Conservation (phyloP, 805 yeast species). For the Kuraishia hungarica region DNA sequence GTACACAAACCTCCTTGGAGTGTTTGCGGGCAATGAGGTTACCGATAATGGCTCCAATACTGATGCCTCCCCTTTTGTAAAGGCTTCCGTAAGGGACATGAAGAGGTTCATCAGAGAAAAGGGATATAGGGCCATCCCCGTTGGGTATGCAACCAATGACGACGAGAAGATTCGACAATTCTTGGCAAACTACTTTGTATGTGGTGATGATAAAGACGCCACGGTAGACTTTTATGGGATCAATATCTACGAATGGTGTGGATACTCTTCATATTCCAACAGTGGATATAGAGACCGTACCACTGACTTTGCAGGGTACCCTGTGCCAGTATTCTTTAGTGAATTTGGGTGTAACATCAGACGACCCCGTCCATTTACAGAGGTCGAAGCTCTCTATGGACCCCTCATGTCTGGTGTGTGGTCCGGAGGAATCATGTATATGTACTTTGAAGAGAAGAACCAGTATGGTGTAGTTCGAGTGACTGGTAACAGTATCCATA, state of each 20-base stretch:
- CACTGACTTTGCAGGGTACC: conserved; percentile 49
- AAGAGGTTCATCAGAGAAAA: conserved; percentile 29
- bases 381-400: conserved; percentile 61
- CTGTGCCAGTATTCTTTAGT: conserved; percentile 64
- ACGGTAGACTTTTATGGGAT: conserved; percentile 77
- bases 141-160: conserved; percentile 39
- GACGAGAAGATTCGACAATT: conserved; percentile 32
- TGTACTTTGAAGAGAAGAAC: conserved; percentile 73
- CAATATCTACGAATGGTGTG: conserved; percentile 81
- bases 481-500: conserved; percentile 9
- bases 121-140: conserved; percentile 29
- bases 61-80: conserved; percentile 36
- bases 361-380: conserved; percentile 59
- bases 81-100: conserved; percentile 38
- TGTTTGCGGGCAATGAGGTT: conserved; percentile 34
- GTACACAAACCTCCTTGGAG: conserved; percentile 28
- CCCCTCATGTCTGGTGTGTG: conserved; percentile 64
- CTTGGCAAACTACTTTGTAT: conserved; percentile 35
- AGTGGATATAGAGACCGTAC: conserved; percentile 70
- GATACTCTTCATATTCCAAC: conserved; percentile 70
- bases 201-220: conserved; percentile 37
- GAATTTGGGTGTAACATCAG: conserved; percentile 74
- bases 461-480: conserved; percentile 78
- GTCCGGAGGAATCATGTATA: conserved; percentile 90
- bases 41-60: conserved; percentile 11